Evolutionary conservation across 1,284 basidiomycete genomes (phyloP), one percentile per base, ranked within the genome.

Genomic region (Cutaneotrichosporon cyanovorans): DNA sequence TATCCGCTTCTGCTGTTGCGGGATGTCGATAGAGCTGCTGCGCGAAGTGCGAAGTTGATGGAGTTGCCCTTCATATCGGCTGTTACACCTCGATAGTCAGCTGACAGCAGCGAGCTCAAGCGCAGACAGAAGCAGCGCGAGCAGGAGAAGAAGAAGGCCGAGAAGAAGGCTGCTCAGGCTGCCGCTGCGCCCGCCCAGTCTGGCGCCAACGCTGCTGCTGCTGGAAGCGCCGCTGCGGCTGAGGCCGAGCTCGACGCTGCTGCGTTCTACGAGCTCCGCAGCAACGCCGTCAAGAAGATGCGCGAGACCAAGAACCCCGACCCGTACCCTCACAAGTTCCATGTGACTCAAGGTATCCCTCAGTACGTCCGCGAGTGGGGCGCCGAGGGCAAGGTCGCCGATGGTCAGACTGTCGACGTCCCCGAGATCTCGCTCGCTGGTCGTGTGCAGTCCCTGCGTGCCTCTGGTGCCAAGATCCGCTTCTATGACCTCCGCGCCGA

Each of bases 281-380:
- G 83, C 40, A 81, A 90, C 48, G 83, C 87, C 62, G 91, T 99
- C 62, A 80, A 83, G 59, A 82, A 83, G 61, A 79, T 98, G 51
- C 84, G 90, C 70, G 79, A 85, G 68, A 85, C 87, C 39, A 83
- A 85, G 70, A 73, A 80, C 25, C 90, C 89, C 5, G 88, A 93
- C 68, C 93, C 95, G 3, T 99, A 98, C 76, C 93, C 95, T 18
- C 95, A 99, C 83, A 99, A 99, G 80, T 99, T 98, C 76, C 73
- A 95, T 62, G 91, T 95, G 36, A 77, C 84, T 40, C 76, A 76
- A 55, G 87, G 86, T n/a, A 77, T 98, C 62, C 76, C 81, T 15
- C 67, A 75, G 12, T 99, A 84, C 73, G 82, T 97, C 66, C 71
- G 78, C 14, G 75, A 79, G 50, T 98, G 88, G 66, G 85, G 86